These are phyloP conservation scores for Candida sanyaensis DNA, from an alignment of 1,139 yeast species.

Conservation along the genomic window DNA sequence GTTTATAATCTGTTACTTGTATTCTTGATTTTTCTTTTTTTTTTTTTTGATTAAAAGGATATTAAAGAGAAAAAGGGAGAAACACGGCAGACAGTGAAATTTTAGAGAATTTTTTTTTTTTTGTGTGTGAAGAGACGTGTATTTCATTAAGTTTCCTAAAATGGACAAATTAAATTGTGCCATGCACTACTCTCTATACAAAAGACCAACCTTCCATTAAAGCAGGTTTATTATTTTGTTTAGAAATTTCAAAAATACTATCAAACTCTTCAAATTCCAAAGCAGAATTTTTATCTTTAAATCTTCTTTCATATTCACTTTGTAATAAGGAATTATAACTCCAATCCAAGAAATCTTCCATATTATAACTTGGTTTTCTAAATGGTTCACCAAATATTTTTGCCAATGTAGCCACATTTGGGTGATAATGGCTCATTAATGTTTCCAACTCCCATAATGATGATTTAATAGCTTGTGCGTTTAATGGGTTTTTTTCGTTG, in stretches of 20 bases:
- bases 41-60: too few species aligned
- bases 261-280: conserved; percentile 72
- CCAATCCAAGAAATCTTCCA: conserved; percentile 96
- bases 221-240: conserved; percentile 6
- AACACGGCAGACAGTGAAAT: neutral
- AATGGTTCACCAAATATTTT: conserved; percentile 88
- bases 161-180: conserved; percentile 21
- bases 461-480: conserved; percentile 77
- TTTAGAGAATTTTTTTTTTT: neutral
- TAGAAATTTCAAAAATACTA: conserved; percentile 29
- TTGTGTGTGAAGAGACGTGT: conserved; percentile 25
- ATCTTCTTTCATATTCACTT: conserved; percentile 70
- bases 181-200: conserved; percentile 4
- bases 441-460: conserved; percentile 93
- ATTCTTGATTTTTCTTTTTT: too few species aligned
- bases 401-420: conserved; percentile 91
- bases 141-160: conserved; percentile 29
- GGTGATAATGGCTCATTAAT: conserved; percentile 86
- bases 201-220: conserved; percentile 31
- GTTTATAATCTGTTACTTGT: too few species aligned
- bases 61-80: neutral
- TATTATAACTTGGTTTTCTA: conserved; percentile 78
- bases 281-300: conserved; percentile 76
- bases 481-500: conserved; percentile 68
- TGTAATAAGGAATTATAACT: conserved; percentile 73